These are phyloP conservation scores for Suillus brevipes DNA, from an alignment of 768 basidiomycete genomes.

Conservation along the genomic window DNA sequence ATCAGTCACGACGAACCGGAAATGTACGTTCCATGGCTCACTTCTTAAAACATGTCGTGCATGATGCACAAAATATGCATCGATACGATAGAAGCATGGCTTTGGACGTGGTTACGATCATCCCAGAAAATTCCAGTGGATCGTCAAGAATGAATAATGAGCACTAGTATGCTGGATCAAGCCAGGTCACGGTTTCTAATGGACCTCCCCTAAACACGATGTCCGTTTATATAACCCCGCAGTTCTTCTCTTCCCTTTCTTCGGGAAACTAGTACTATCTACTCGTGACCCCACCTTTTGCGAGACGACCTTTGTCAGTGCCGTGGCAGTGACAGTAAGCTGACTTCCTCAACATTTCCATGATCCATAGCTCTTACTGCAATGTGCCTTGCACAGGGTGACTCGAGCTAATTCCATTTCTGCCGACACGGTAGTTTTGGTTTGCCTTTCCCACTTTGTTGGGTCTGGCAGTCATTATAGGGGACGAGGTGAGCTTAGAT, in stretches of 20 bases:
- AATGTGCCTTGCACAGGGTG: neutral
- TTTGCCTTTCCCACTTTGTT: neutral
- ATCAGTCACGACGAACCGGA: neutral
- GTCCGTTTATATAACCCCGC: slow-evolving; percentile 1
- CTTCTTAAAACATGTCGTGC: neutral
- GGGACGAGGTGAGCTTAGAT: neutral
- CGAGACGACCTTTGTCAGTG: neutral
- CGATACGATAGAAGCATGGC: neutral
- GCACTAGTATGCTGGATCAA: neutral
- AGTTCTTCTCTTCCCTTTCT: neutral
- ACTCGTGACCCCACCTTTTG: neutral
- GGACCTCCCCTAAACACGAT: slow-evolving; percentile 3
- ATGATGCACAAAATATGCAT: neutral
- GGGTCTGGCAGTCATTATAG: neutral
- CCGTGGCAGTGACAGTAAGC: neutral
- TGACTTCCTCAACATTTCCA: neutral
- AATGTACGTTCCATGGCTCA: neutral
- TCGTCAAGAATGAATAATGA: neutral
- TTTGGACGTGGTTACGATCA: neutral
- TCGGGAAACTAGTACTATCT: neutral
- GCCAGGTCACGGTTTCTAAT: neutral
- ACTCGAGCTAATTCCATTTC: neutral
- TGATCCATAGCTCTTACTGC: neutral
- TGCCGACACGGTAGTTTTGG: neutral
- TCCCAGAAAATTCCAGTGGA: neutral